Evolutionary conservation across 2,329 filamentous ascomycete species (phyloP).

Genomic region (Curvularia sp.): DNA sequence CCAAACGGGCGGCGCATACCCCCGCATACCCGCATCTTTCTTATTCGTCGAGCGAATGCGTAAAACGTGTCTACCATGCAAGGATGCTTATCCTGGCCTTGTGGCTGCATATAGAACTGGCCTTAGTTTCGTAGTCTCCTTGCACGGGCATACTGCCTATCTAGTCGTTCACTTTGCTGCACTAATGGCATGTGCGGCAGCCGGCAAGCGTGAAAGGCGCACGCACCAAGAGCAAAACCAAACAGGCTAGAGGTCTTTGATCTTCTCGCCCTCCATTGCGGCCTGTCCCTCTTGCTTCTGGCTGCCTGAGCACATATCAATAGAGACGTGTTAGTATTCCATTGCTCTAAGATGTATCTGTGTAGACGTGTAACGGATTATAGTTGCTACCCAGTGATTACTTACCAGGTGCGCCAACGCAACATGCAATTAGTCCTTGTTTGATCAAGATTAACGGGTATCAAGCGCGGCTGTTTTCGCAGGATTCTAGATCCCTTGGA

Average conservation of each 20-base stretch:
- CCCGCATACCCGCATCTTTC: neutral
- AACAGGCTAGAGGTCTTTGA: neutral
- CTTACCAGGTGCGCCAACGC: too few species aligned
- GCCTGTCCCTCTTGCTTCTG: neutral
- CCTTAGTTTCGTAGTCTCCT: neutral
- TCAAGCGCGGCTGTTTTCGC: neutral
- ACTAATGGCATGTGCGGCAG: too few species aligned
- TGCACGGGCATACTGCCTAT: neutral
- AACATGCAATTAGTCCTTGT: too few species aligned
- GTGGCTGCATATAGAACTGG: neutral
- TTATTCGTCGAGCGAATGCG: neutral
- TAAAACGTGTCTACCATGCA: neutral
- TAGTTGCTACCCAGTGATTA: too few species aligned
- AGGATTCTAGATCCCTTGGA: neutral
- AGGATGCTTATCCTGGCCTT: neutral
- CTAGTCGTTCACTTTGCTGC: too few species aligned
- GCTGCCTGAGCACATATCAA: neutral
- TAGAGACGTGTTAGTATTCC: too few species aligned
- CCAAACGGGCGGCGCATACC: neutral
- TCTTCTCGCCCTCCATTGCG: neutral
- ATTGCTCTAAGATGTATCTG: too few species aligned
- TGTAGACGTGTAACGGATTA: too few species aligned
- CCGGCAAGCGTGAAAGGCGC: neutral
- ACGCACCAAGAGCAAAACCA: neutral
- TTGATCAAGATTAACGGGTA: too few species aligned